Conservation (phyloP, 805 yeast genomes). For the Lipomyces yamadae region DNA sequence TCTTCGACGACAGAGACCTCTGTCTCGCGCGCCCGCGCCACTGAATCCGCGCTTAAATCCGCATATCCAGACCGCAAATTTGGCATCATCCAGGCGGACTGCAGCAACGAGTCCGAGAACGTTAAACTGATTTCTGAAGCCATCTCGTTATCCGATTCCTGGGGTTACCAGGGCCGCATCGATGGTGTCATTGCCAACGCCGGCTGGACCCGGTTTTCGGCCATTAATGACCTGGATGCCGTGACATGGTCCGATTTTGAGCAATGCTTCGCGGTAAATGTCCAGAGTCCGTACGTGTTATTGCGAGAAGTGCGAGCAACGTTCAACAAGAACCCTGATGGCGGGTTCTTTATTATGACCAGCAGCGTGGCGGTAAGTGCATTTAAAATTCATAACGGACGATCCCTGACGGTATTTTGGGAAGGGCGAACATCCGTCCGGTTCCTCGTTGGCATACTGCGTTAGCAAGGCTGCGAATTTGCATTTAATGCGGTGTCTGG, state of each 20-base stretch:
- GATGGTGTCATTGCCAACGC: constrained; percentile 51
- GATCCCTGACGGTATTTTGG: background rate
- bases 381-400: background rate
- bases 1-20: constrained; percentile 39
- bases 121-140: constrained; percentile 43
- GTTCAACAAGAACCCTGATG: constrained; percentile 19
- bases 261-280: constrained; percentile 36
- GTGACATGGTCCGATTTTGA: constrained; percentile 44
- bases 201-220: constrained; percentile 48
- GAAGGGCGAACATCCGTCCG: constrained; percentile 40
- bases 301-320: constrained; percentile 25
- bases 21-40: constrained; percentile 43
- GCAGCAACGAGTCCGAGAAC: constrained; percentile 39
- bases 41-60: constrained; percentile 33
- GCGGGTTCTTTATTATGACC: constrained; percentile 33
- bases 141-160: constrained; percentile 27
- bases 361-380: constrained; percentile 27
- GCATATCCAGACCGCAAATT: constrained; percentile 37
- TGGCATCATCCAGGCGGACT: constrained; percentile 42
- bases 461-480: constrained; percentile 46
- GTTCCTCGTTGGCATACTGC: constrained; percentile 48
- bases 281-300: constrained; percentile 31
- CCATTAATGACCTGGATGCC: constrained; percentile 45
- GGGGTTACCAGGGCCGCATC: constrained; percentile 42
- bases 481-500: constrained; percentile 42